Evolutionary conservation across 2,329 filamentous ascomycete genomes (phyloP).

Genomic region (Cyphellophora attinorum): DNA sequence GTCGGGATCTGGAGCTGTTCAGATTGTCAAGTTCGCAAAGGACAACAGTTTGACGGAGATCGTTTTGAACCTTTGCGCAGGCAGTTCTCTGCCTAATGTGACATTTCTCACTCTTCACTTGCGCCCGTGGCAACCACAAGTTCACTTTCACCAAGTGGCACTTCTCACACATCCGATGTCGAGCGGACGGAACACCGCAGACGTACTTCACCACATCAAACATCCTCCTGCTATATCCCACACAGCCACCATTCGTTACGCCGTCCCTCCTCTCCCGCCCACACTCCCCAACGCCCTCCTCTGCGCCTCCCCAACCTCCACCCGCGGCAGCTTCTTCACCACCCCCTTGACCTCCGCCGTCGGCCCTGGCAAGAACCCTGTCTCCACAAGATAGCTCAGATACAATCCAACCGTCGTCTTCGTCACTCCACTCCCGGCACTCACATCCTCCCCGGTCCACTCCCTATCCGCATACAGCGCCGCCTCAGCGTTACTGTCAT

Average conservation of each 20-base stretch:
- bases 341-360: slow-evolving; percentile 18
- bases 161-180: too few relatives aligned
- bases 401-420: slow-evolving; percentile 55
- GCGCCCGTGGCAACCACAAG: too few relatives aligned
- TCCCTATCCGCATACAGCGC: slow-evolving; percentile 55
- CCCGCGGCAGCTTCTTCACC: slow-evolving; percentile 31
- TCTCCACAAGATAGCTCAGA: slow-evolving; percentile 51
- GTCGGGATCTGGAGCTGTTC: too few relatives aligned
- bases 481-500: slow-evolving; percentile 58
- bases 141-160: too few relatives aligned
- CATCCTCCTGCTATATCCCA: too few relatives aligned
- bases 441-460: slow-evolving; percentile 50
- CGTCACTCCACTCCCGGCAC: slow-evolving; percentile 46
- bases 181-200: too few relatives aligned
- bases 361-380: slow-evolving; percentile 52
- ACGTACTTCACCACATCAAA: too few relatives aligned
- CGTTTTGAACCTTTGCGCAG: too few relatives aligned
- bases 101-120: too few relatives aligned
- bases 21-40: too few relatives aligned
- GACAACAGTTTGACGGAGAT: too few relatives aligned
- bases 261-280: slow-evolving; percentile 39
- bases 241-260: background rate
- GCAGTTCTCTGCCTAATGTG: too few relatives aligned
- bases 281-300: slow-evolving; percentile 40
- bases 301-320: slow-evolving; percentile 36